A percentile compares a stretch with the other conserved stretches of the same genome.
phyloP scores from a whole-genome alignment of 192 early-diverging fungal species.

The Obelidium mucronatum region DNA sequence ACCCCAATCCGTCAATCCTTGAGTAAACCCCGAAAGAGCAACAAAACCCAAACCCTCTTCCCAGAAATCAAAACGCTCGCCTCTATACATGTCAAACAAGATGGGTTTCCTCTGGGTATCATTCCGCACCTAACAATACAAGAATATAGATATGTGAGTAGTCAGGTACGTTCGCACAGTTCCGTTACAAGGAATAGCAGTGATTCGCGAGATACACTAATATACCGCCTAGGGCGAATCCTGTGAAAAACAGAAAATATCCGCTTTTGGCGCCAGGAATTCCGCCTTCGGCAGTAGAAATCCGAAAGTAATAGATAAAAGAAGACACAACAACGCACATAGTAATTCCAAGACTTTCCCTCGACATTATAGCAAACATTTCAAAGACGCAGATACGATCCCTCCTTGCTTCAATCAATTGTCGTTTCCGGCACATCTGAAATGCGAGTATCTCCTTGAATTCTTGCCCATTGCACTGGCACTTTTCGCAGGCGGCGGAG shows the following conservation, averaged over 20 bases:
- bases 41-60: conserved; percentile 29
- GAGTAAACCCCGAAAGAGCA: conserved; percentile 23
- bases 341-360: conserved; percentile 14
- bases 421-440: conserved; percentile 33
- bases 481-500: too few species aligned
- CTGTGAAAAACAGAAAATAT: too few species aligned
- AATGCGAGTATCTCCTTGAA: conserved; percentile 26
- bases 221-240: too few species aligned
- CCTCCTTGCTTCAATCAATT: conserved; percentile 15
- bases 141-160: too few species aligned
- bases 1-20: conserved; percentile 22
- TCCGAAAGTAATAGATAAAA: too few species aligned
- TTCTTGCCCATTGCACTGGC: too few species aligned
- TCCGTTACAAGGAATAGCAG: too few species aligned
- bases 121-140: too few species aligned
- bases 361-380: conserved; percentile 41
- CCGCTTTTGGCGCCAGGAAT: too few species aligned
- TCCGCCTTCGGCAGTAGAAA: too few species aligned
- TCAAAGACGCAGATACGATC: conserved; percentile 40
- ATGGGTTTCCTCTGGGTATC: conserved; percentile 22
- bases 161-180: too few species aligned
- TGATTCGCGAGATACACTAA: too few species aligned
- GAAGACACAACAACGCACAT: conserved; percentile 26
- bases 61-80: conserved; percentile 28
- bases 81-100: conserved; percentile 11